Base-by-base conservation (phyloP, 306 rosid species). In the Cercis canadensis region DNA sequence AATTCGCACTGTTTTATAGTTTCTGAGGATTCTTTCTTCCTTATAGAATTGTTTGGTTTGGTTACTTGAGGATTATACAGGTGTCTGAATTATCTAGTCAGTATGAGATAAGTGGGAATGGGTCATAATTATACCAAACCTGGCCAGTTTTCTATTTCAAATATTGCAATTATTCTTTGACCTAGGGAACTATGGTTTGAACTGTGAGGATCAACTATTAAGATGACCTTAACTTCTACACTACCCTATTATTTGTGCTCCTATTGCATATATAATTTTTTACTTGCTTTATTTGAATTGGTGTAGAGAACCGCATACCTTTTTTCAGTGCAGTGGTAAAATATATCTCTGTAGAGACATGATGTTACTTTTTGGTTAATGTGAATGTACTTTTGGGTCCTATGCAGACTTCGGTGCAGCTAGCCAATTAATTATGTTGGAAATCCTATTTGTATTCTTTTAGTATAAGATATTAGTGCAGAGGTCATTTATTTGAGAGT, bases 151-250 rank as follows among this genome's bases (percentile, higher is more conserved):
- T 50, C 8, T 19, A 13, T 34, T 45, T 61, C 15, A 59, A 41
- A 11, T 18, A 52, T 24, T 31, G 15, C 19, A 49, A 24, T 39
- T 3, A 0, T 33, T 44, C 18, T 8, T 14, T 54, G 21, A 37
- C 36, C 57, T 4, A 14, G 6, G 55, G 11, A 66, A 65, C 45
- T n/a, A 11, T 57, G 47, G 13, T 53, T 37, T 75, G 67, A 46
- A 46, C 34, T 24, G 0, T 41, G 37, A 62, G 24, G 41, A 29
- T 37, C 7, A 40, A 19, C 34, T 47, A n/a, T 62, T 11, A 41
- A 50, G 44, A 39, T 15, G 63, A 14, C 7, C 15, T 73, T 54
- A 29, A 73, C 21, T 46, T 70, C 54, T 46, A 21, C 2, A 51
- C 40, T 47, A 17, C 10, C 29, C 5, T 16, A 62, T 55, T 19